Evolutionary conservation across 495 filamentous ascomycete genomes (phyloP).

Genomic region (Xanthoparmelia taractica): DNA sequence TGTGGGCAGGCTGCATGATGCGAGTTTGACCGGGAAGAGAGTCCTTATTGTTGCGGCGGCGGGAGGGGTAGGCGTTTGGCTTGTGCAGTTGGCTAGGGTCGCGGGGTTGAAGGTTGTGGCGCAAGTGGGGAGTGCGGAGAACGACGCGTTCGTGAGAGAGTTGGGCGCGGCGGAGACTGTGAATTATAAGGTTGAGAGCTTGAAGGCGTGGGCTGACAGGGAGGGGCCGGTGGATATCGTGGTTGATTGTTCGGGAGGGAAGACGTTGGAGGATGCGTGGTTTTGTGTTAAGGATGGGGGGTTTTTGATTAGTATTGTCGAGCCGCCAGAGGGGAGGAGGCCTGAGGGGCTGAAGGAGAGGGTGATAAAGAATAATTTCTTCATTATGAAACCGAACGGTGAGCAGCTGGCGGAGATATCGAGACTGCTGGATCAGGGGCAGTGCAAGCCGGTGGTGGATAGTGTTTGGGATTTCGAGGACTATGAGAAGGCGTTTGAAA

Average conservation of each 20-base stretch:
- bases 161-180: slow-evolving; percentile 42
- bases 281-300: slow-evolving; percentile 37
- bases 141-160: slow-evolving; percentile 35
- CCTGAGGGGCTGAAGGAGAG: slow-evolving; percentile 30
- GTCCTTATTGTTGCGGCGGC: slow-evolving; percentile 45
- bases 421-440: slow-evolving; percentile 37
- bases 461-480: slow-evolving; percentile 43
- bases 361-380: slow-evolving; percentile 36
- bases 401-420: slow-evolving; percentile 38
- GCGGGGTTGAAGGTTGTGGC: slow-evolving; percentile 39
- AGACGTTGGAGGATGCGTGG: slow-evolving; percentile 42
- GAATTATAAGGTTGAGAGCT: slow-evolving; percentile 35
- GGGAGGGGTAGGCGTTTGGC: slow-evolving; percentile 50
- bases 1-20: slow-evolving; percentile 19
- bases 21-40: slow-evolving; percentile 30
- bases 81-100: slow-evolving; percentile 45
- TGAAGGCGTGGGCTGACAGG: slow-evolving; percentile 34
- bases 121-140: slow-evolving; percentile 33
- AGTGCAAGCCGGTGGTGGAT: slow-evolving; percentile 36
- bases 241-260: slow-evolving; percentile 45
- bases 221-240: slow-evolving; percentile 40
- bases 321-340: slow-evolving; percentile 39
- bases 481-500: slow-evolving; percentile 39
- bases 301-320: slow-evolving; percentile 43
- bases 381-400: slow-evolving; percentile 39